Evolutionary conservation across 2,329 filamentous ascomycete species (phyloP).

Genomic region (Exophiala spinifera): DNA sequence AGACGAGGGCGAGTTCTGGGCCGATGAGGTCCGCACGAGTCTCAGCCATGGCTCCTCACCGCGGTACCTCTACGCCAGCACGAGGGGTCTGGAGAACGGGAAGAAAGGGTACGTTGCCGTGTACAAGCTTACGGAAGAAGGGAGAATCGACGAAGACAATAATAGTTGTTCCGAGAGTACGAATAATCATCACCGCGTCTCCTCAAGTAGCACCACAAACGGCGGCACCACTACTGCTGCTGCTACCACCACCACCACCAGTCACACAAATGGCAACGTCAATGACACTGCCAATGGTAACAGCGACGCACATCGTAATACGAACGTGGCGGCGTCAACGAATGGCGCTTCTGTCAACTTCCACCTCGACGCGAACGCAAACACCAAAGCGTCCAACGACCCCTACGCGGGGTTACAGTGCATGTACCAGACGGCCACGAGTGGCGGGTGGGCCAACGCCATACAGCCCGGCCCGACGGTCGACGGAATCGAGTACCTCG

Average conservation of each 20-base stretch:
- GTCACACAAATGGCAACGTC: not conserved
- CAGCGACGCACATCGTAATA: no score
- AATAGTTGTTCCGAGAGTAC: no score
- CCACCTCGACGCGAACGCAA: no score
- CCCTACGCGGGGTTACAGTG: constrained; percentile 20
- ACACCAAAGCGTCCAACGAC: constrained; percentile 2
- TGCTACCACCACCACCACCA: no score
- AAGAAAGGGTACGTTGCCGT: constrained; percentile 29
- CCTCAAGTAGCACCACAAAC: no score
- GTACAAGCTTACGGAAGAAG: constrained; percentile 20
- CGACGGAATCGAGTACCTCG: constrained; percentile 32
- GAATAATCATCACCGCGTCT: no score
- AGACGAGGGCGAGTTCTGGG: constrained; percentile 24
- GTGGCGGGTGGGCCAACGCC: constrained; percentile 30
- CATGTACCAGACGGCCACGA: constrained; percentile 28
- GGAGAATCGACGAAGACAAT: constrained; percentile 20
- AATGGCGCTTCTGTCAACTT: no score
- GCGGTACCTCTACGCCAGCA: constrained; percentile 28
- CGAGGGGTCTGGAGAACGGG: constrained; percentile 20
- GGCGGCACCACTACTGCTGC: no score
- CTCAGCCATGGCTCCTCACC: constrained; percentile 19
- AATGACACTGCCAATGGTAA: no score
- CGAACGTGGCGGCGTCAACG: no score
- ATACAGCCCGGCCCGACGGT: constrained; percentile 29
- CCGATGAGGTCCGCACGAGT: constrained; percentile 30